phyloP scores from a whole-genome alignment of 805 yeast genomes.

The Kodamaea kaohsiungensis region DNA sequence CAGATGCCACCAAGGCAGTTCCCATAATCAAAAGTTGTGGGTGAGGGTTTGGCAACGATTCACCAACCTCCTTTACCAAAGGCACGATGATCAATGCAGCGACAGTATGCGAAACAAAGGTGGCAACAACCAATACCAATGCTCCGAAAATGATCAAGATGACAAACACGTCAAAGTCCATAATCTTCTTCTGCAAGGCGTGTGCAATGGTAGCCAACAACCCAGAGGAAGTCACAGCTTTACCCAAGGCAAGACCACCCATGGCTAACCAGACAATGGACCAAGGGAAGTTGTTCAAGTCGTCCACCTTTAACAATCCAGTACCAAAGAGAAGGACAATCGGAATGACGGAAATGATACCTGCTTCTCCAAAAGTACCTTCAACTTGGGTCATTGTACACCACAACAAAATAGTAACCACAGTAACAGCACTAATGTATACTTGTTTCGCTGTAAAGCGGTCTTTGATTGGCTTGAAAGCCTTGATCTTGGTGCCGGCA shows the following conservation, averaged over 20 bases:
- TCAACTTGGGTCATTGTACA: conserved; percentile 46
- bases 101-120: conserved; percentile 95
- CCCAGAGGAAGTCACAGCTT: conserved; percentile 52
- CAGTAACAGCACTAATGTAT: conserved; percentile 42
- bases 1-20: conserved; percentile 73
- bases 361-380: conserved; percentile 48
- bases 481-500: conserved; percentile 46
- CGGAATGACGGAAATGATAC: conserved; percentile 50
- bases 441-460: conserved; percentile 46
- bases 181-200: conserved; percentile 43
- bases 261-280: conserved; percentile 53
- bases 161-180: conserved; percentile 44
- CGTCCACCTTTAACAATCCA: conserved; percentile 48
- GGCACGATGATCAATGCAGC: conserved; percentile 95
- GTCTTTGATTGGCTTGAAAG: conserved; percentile 48
- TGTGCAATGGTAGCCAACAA: conserved; percentile 47
- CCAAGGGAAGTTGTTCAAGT: conserved; percentile 56
- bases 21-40: conserved; percentile 77
- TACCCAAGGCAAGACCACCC: conserved; percentile 58
- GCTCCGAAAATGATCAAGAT: conserved; percentile 61
- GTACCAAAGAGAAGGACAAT: conserved; percentile 51
- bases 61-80: conserved; percentile 86
- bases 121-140: conserved; percentile 80
- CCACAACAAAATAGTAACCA: conserved; percentile 50
- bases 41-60: conserved; percentile 71